Evolutionary conservation across 192 early-diverging fungal species (phyloP).

Genomic region (Rhizophagus clarus): DNA sequence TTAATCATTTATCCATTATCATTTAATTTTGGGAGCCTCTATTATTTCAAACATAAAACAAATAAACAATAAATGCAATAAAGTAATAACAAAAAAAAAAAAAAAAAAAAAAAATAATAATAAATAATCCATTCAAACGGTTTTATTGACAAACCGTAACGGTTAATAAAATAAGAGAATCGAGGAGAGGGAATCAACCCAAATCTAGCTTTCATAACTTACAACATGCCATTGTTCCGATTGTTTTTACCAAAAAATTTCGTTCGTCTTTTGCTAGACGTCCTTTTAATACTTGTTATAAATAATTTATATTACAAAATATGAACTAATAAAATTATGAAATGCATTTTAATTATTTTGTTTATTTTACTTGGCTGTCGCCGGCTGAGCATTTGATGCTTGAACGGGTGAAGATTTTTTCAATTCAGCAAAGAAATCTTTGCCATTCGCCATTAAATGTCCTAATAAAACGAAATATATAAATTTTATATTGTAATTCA

Average conservation of each 20-base stretch:
- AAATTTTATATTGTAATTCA: no score
- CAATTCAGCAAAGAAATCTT: slow-evolving; percentile 32
- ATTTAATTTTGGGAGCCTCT: no score
- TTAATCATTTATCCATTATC: no score
- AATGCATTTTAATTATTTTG: slow-evolving; percentile 17
- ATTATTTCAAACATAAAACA: no score
- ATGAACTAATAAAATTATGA: slow-evolving; percentile 27
- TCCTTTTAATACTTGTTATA: slow-evolving; percentile 28
- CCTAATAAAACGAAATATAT: not conserved
- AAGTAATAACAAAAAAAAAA: no score
- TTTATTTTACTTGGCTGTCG: slow-evolving; percentile 32
- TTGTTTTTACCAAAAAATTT: slow-evolving; percentile 14
- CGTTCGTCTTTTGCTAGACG: slow-evolving; percentile 21
- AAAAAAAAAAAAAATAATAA: no score
- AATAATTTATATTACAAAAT: slow-evolving; percentile 30
- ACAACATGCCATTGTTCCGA: slow-evolving; percentile 2
- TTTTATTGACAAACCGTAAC: no score
- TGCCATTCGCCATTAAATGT: slow-evolving; percentile 30
- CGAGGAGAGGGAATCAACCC: no score
- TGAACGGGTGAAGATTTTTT: slow-evolving; percentile 16
- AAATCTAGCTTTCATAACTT: not conserved
- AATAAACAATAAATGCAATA: no score
- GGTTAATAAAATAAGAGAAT: no score
- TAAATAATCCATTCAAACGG: no score
- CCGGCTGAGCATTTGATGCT: slow-evolving; percentile 14